Evolutionary conservation across 805 yeast species (phyloP), one percentile per base, ranked within the genome.

Genomic region (Wickerhamomyces kurtzmanii): DNA sequence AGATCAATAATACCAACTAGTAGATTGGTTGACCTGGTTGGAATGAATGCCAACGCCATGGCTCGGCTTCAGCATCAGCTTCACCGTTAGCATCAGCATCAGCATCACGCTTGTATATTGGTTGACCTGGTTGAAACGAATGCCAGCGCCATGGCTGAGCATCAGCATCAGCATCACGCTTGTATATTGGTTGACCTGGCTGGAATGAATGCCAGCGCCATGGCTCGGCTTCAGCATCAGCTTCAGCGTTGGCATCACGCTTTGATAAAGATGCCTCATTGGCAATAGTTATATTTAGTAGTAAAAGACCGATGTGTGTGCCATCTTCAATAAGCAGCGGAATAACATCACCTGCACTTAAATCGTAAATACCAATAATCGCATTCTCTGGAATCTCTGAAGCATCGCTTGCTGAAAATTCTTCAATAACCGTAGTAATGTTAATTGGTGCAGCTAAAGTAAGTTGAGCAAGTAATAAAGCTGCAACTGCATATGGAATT

Each of bases 241-340:
- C 27, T 5, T 25, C 27, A 19, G 27, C 27, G 9, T 24, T 22
- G 10, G 27, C 27, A 11, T 25, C 27, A 19, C 27, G 18, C 15
- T 25, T 25, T 5, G n/a, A 6, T 19, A 25, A 14, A 14, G 20
- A 14, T 16, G 6, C 9, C 10, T 12, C 27, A 14, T 17, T 20
- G 10, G 12, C 10, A 20, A 12, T 20, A 10, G 22, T n/a, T n/a
- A n/a, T n/a, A n/a, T n/a, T n/a, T n/a, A n/a, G n/a, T n/a, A n/a
- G n/a, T n/a, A n/a, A n/a, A n/a, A n/a, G n/a, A n/a, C n/a, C n/a
- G n/a, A n/a, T n/a, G n/a, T n/a, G n/a, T n/a, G n/a, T n/a, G n/a
- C n/a, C n/a, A n/a, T n/a, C n/a, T n/a, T n/a, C n/a, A n/a, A n/a
- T n/a, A n/a, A n/a, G n/a, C n/a, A n/a, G n/a, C n/a, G n/a, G n/a